phyloP scores from a whole-genome alignment of 306 rosid species.

The Malus sieversii region DNA sequence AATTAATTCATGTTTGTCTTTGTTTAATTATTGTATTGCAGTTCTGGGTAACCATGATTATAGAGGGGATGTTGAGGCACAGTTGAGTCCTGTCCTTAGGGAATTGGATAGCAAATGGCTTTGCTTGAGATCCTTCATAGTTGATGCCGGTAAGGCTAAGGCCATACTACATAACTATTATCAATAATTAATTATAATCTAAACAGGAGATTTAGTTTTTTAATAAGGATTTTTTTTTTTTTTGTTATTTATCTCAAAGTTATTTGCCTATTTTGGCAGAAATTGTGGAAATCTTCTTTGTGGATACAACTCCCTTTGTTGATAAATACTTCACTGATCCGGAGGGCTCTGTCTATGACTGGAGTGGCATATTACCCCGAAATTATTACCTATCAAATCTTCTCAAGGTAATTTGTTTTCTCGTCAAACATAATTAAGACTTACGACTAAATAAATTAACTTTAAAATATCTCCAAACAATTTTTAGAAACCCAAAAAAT shows the following conservation, averaged over 20 bases:
- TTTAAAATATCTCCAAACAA: not conserved
- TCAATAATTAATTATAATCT: not conserved
- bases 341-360: conserved; percentile 42
- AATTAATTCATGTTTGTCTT: not conserved
- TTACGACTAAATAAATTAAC: too few species aligned
- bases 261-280: conserved; percentile 19
- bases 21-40: conserved; percentile 5
- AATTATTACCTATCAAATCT: conserved; percentile 44
- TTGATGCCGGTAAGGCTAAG: conserved; percentile 36
- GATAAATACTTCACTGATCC: conserved; percentile 52
- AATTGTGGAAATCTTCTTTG: conserved; percentile 63
- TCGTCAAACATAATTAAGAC: not conserved
- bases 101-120: conserved; percentile 53
- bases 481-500: not conserved
- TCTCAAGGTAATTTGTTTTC: conserved; percentile 36
- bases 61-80: conserved; percentile 79
- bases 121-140: conserved; percentile 62
- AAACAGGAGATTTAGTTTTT: not conserved
- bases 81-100: conserved; percentile 39
- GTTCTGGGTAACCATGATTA: conserved; percentile 86
- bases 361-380: conserved; percentile 65
- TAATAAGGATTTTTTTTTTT: too few species aligned
- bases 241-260: not conserved
- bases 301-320: conserved; percentile 77
- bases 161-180: not conserved